These are phyloP conservation scores for Hymenoscyphus salicellus DNA, from an alignment of 2,329 filamentous ascomycete genomes.

Conservation along the genomic window DNA sequence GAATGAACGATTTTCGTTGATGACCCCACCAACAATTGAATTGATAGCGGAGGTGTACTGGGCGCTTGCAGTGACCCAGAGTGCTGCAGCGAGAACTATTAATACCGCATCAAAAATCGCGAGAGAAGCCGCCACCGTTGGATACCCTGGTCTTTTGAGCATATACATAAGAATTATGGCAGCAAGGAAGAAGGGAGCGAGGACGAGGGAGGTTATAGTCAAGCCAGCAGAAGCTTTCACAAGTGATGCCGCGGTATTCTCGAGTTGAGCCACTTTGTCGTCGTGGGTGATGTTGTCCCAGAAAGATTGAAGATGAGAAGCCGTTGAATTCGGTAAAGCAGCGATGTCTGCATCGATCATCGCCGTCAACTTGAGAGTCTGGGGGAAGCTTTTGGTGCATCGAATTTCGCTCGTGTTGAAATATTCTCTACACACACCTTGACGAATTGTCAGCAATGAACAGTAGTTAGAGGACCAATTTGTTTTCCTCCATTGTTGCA, in stretches of 20 bases:
- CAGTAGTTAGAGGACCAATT: too few species aligned
- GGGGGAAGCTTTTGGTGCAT: slow-evolving; percentile 5
- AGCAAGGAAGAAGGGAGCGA: not conserved
- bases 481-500: not conserved
- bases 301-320: not conserved
- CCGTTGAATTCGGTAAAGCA: not conserved
- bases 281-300: too few species aligned
- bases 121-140: not conserved
- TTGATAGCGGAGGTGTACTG: not conserved
- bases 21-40: not conserved
- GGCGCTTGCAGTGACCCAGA: not conserved
- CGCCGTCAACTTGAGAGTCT: not conserved
- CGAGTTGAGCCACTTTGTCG: not conserved
- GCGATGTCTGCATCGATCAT: slow-evolving; percentile 1
- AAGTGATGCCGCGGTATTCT: not conserved
- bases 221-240: not conserved
- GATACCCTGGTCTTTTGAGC: not conserved
- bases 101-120: slow-evolving; percentile 3
- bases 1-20: not conserved
- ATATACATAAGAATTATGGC: not conserved
- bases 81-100: not conserved
- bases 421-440: slow-evolving; percentile 6
- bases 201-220: not conserved
- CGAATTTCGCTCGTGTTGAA: not conserved
- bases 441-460: too few species aligned